Percentiles rank a stretch among this genome's conserved stretches.
Conservation (phyloP, 768 basidiomycete genomes). For the Tephrocybe sp. region DNA sequence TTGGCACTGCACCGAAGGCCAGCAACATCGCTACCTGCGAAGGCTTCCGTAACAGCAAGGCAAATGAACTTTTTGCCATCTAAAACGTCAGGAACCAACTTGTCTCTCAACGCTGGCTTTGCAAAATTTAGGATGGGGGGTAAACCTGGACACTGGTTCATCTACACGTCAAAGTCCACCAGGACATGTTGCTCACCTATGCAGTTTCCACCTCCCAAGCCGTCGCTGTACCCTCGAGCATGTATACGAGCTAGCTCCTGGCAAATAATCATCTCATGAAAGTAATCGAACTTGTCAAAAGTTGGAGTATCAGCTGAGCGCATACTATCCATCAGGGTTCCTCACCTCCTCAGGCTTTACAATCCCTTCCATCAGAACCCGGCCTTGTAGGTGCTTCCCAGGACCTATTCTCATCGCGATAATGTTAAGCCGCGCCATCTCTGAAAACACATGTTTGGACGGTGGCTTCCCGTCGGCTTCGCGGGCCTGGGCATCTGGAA, state of each 20-base stretch:
- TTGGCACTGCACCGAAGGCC: conserved; percentile 71
- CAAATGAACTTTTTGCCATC: conserved; percentile 68
- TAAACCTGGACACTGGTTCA: conserved; percentile 37
- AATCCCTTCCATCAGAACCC: conserved; percentile 67
- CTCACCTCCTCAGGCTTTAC: conserved; percentile 73
- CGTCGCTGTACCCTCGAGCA: conserved; percentile 77
- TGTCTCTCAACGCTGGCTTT: conserved; percentile 56
- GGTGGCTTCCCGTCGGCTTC: conserved; percentile 84
- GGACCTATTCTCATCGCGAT: conserved; percentile 83
- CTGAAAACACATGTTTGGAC: conserved; percentile 64
- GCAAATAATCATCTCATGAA: conserved; percentile 74
- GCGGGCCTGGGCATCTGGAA: conserved; percentile 52
- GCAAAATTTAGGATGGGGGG: conserved; percentile 83
- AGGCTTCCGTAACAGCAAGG: conserved; percentile 84
- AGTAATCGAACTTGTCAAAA: conserved; percentile 71
- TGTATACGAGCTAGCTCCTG: conserved; percentile 70
- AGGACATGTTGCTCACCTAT: conserved; percentile 22
- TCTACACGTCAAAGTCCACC: not conserved
- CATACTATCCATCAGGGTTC: not conserved
- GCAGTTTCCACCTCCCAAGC: conserved; percentile 50
- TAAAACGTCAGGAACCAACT: conserved; percentile 56
- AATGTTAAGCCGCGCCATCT: conserved; percentile 48
- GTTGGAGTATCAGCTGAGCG: not conserved
- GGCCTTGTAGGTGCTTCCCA: conserved; percentile 78
- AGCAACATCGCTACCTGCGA: conserved; percentile 76